Evolutionary conservation across 495 filamentous ascomycete species (phyloP).

Genomic region (Rhypophila decipiens): DNA sequence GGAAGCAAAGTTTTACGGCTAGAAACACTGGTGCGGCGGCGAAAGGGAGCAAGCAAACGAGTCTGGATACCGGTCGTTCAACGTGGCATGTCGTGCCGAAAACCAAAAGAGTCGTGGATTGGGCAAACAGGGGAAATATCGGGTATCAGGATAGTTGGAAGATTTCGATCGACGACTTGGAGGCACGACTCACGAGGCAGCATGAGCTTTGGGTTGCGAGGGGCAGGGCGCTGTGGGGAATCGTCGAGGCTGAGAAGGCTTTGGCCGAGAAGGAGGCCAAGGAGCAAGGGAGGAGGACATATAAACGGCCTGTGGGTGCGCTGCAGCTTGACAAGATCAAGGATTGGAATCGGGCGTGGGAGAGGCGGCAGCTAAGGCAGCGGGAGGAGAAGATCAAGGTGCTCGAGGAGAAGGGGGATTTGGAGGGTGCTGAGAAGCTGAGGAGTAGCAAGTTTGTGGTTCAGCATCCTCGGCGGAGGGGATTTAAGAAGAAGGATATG

Average conservation of each 20-base stretch:
- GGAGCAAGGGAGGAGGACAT: slow-evolving; percentile 4
- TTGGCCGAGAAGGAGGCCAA: slow-evolving; percentile 35
- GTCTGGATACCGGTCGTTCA: too few relatives aligned
- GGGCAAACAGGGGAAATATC: too few relatives aligned
- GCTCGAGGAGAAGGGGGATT: background rate
- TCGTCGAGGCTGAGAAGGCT: slow-evolving; percentile 41
- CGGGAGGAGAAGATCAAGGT: background rate
- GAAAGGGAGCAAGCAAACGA: too few relatives aligned
- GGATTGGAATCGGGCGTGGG: background rate
- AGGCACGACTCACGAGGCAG: background rate
- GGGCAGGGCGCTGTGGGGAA: slow-evolving; percentile 38
- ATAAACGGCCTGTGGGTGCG: background rate
- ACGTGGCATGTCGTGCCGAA: too few relatives aligned
- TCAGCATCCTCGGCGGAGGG: too few relatives aligned
- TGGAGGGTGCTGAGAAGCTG: background rate
- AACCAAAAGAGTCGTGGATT: too few relatives aligned
- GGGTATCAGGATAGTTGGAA: background rate
- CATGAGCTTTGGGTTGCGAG: slow-evolving; percentile 14
- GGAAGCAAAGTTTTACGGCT: too few relatives aligned
- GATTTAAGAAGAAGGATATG: too few relatives aligned
- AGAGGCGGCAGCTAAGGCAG: background rate
- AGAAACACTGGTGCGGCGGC: too few relatives aligned
- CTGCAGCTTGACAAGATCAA: background rate
- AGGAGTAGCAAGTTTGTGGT: background rate
- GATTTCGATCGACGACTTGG: background rate